Base-by-base conservation (phyloP, 2,329 filamentous ascomycete genomes). In the Penicillium psychrosexuale region DNA sequence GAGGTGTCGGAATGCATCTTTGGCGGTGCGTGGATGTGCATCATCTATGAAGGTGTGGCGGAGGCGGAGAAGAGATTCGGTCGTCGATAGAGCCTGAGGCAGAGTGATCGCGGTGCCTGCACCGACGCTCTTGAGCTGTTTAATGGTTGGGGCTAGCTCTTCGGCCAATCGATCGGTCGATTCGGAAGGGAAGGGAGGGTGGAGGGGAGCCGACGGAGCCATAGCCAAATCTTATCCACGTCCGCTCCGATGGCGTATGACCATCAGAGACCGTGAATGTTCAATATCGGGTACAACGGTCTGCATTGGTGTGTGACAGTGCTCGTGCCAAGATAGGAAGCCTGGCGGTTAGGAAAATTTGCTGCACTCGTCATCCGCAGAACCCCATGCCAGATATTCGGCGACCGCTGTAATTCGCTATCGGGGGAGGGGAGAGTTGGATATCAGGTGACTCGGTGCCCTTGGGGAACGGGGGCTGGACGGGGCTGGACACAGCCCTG, bases 1-100 rank as follows among this genome's bases (percentile, higher is more conserved):
- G 27, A 91, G 81, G 67, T 90, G 85, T 61, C 92, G 85, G 70
- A 97, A 96, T 63, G 90, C 86, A 75, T 96, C 90, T 75, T 91
- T 90, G 42, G 79, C 77, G 56, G 79, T 77, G 47, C 74, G 74
- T 28, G 77, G 74, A 55, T 76, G 72, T 61, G 73, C 72, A 58
- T 75, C 75, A 55, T 84, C 81, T 59, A 84, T 81, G 44, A 85
- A 76, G 53, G 81, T 76, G 72, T 90, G 88, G 66, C 86, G 84
- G 56, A 93, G 82, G 48, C 84, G 81, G 61, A 84, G 82, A 53
- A 89, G 78, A 50, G 79, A 77, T 61, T 84, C 80, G 59, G 81
- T 71, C 34, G 87, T 74, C 8, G 75, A 72, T 22, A 73, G 60
- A 47, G 69, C 68, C 51, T 72, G 57, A 24, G 75, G 62, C 36